Evolutionary conservation across 208 protist species (phyloP), one percentile per base, ranked within the genome.

Genomic region (Trypanosoma cruzi): DNA sequence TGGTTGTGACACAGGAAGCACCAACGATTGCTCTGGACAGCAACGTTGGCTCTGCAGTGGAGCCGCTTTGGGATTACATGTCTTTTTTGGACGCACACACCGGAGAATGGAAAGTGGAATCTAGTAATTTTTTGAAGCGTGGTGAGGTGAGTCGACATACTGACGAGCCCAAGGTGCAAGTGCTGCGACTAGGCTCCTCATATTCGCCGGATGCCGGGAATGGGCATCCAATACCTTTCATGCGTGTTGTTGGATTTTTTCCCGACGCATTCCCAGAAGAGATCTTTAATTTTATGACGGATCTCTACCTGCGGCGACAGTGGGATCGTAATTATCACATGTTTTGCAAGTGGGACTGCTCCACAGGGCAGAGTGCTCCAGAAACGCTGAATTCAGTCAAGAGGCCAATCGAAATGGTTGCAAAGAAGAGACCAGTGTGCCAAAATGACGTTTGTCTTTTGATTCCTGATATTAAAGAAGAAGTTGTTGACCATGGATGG

Each of bases 281-380:
- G 26, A 73, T 87, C 11, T 82, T 79, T 50, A 42, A 59, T 10
- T 70, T 75, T 37, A 77, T 92, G 54, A 85, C 81, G 2, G 81
- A 89, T 49, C 37, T 88, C 22, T 18, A 73, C 34, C n/a, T 80
- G 46, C 73, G 86, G 0, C 55, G 34, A 16, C 22, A 57, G 14
- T 92, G 86, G 86, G 86, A 92, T 59, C 52, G 31, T 3, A 89
- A 92, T 69, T 92, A 92, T 66, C 71, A 62, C 22, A 71, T 77
- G 40, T 92, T 85, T 59, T 68, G 75, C 31, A 70, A 65, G 22
- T 85, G 77, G 57, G 36, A 76, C 14, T n/a, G 22, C 10, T 5
- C 24, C 32, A 37, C 8, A 20, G 71, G 31, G 20, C 34, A 49
- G 5, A 60, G 31, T 8, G 55, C 65, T 0, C 16, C 59, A 11